Evolutionary conservation across 768 basidiomycete genomes (phyloP).

Genomic region (Tricholoma matsutake): DNA sequence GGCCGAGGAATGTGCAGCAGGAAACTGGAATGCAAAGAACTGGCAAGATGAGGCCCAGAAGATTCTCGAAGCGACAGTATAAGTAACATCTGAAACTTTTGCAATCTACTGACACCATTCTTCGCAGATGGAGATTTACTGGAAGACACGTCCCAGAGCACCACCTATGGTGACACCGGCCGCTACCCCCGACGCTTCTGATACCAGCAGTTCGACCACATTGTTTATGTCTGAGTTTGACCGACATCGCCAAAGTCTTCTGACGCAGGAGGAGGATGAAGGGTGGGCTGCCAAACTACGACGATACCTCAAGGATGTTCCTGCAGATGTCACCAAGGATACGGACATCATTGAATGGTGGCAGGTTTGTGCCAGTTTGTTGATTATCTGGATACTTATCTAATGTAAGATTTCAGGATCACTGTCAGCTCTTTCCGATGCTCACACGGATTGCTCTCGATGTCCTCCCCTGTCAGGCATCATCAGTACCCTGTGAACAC

Average conservation of each 20-base stretch:
- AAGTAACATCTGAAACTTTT: not conserved
- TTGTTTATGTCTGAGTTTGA: not conserved
- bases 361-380: not conserved
- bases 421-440: too few relatives aligned
- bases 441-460: not conserved
- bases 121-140: not conserved
- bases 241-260: not conserved
- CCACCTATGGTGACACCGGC: constrained; percentile 7
- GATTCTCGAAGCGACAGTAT: not conserved
- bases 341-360: not conserved
- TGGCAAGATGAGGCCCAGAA: too few relatives aligned
- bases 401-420: not conserved
- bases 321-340: not conserved
- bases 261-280: not conserved
- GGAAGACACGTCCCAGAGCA: not conserved
- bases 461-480: constrained; percentile 2
- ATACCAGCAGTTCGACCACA: not conserved
- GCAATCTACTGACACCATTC: not conserved
- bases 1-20: constrained; percentile 8
- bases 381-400: not conserved
- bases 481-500: constrained; percentile 11
- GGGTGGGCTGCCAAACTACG: constrained; percentile 1
- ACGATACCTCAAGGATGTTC: not conserved
- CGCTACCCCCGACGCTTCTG: constrained; percentile 6
- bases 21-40: not conserved